Conservation (phyloP, 257 asterid genomes). For the Solanum arcanum region DNA sequence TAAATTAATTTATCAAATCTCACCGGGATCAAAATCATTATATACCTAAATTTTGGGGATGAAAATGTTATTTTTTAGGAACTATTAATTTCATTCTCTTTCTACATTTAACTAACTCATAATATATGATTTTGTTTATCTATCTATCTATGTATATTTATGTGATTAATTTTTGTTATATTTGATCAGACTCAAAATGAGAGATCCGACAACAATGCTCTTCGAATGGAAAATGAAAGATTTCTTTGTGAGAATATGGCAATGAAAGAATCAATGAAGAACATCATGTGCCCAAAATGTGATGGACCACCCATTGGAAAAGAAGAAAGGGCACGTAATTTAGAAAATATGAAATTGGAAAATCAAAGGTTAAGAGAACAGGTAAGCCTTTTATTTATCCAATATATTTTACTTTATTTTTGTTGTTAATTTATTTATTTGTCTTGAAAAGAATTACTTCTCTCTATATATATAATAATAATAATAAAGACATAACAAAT, state of each 20-base stretch:
- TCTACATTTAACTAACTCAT: background rate
- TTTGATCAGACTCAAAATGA: conserved; percentile 38
- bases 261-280: conserved; percentile 35
- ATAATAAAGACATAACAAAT: background rate
- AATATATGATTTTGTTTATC: background rate
- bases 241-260: conserved; percentile 43
- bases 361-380: conserved; percentile 41
- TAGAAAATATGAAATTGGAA: conserved; percentile 35
- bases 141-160: background rate
- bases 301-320: conserved; percentile 21
- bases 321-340: conserved; percentile 18
- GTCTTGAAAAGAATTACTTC: background rate
- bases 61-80: background rate
- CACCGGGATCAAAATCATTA: background rate
- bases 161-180: background rate
- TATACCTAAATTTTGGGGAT: background rate
- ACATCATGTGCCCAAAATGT: conserved; percentile 27
- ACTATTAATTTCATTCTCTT: background rate
- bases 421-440: background rate
- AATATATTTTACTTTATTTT: accelerated
- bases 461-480: background rate
- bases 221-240: conserved; percentile 41
- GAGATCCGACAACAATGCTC: conserved; percentile 35
- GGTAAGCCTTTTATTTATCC: conserved; percentile 8
- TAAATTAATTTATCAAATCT: background rate